A percentile compares a stretch with the other conserved stretches of the same genome.
Conservation (phyloP, 768 basidiomycete genomes). For the Termitomyces sp. region DNA sequence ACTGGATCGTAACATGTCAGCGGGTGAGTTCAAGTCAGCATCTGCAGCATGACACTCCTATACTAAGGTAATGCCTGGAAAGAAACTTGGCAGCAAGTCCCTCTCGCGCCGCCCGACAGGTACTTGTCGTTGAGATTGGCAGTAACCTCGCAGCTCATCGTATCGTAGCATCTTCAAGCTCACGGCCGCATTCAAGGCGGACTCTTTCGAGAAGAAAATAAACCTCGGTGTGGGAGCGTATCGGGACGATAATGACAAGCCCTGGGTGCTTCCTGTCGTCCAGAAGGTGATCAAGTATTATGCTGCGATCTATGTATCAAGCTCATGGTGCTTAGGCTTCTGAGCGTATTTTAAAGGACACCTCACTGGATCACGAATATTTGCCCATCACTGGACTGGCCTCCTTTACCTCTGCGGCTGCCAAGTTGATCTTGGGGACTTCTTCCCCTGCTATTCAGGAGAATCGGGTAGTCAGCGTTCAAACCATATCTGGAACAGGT, state of each 20-base stretch:
- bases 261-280: conserved; percentile 90
- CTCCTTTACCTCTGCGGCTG: conserved; percentile 77
- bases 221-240: conserved; percentile 94
- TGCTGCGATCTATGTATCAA: not conserved
- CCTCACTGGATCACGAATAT: conserved; percentile 84
- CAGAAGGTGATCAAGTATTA: conserved; percentile 55
- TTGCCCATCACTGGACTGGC: conserved; percentile 86
- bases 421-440: conserved; percentile 74
- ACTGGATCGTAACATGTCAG: conserved; percentile 36
- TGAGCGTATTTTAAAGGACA: conserved; percentile 59
- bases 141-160: not conserved
- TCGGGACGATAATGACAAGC: conserved; percentile 79
- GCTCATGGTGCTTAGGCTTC: conserved; percentile 52
- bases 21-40: conserved; percentile 34
- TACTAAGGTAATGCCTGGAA: conserved; percentile 10
- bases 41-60: not conserved
- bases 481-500: conserved; percentile 95
- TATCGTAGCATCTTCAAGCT: conserved; percentile 78
- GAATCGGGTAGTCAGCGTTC: conserved; percentile 69
- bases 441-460: conserved; percentile 67
- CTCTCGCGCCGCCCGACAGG: conserved; percentile 85
- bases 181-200: conserved; percentile 83
- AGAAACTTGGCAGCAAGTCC: conserved; percentile 75
- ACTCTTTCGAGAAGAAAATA: conserved; percentile 70
- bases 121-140: conserved; percentile 17